phyloP scores from a whole-genome alignment of 352 stramenopile species.

The Phytopythium cucurbitacearum region DNA sequence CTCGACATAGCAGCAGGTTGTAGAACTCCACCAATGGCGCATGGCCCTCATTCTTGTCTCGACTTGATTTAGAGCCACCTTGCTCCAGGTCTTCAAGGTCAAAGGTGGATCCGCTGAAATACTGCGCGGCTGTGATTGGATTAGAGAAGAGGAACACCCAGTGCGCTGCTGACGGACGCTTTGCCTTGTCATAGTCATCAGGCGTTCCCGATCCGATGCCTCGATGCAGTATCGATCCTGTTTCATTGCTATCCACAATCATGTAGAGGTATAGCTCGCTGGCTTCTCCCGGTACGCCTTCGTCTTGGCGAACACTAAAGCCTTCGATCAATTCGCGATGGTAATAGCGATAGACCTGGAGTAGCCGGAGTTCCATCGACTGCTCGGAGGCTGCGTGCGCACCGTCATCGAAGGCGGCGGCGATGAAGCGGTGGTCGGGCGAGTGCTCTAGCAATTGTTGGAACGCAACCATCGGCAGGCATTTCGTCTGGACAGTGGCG shows the following conservation, averaged over 20 bases:
- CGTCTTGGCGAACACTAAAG: constrained; percentile 20
- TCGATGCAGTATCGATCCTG: constrained; percentile 27
- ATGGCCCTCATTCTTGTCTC: neutral
- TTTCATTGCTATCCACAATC: constrained; percentile 25
- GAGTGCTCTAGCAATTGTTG: constrained; percentile 40
- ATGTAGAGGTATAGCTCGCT: constrained; percentile 40
- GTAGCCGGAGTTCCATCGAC: constrained; percentile 12
- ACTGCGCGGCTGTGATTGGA: constrained; percentile 22
- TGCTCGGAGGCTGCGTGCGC: constrained; percentile 1
- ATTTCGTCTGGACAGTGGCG: constrained; percentile 28
- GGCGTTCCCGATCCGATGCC: constrained; percentile 12
- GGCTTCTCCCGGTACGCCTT: constrained; percentile 13
- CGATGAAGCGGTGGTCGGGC: constrained; percentile 44
- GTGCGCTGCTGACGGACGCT: neutral
- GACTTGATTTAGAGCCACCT: no score
- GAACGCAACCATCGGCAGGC: constrained; percentile 30
- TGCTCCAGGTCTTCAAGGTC: constrained; percentile 16
- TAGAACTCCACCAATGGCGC: constrained; percentile 19
- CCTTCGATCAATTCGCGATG: constrained; percentile 21
- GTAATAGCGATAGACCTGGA: constrained; percentile 50
- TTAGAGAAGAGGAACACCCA: constrained; percentile 45
- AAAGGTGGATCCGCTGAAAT: constrained; percentile 21
- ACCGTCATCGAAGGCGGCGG: constrained; percentile 22
- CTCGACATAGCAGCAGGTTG: constrained; percentile 36
- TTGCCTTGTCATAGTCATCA: neutral